Percentiles rank a stretch among this genome's conserved stretches.
phyloP scores from a whole-genome alignment of 2,329 filamentous ascomycete species.

The Ceratocystis eucalypticola region DNA sequence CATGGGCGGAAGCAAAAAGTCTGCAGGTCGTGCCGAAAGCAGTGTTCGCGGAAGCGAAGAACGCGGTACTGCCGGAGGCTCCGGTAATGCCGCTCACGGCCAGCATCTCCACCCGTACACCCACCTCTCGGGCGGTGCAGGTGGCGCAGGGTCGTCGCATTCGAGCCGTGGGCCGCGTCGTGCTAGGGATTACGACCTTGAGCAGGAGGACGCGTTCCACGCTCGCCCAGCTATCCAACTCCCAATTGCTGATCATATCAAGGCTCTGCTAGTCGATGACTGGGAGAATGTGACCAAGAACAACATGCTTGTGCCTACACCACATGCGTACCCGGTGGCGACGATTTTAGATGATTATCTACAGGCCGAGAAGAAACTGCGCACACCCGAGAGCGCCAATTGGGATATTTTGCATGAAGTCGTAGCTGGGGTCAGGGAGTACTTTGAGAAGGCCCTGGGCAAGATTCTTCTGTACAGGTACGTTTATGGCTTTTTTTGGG shows the following conservation, averaged over 20 bases:
- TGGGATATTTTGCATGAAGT: slow-evolving; percentile 84
- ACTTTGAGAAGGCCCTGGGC: slow-evolving; percentile 83
- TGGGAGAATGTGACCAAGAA: slow-evolving; percentile 99
- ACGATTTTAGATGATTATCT: slow-evolving; percentile 72
- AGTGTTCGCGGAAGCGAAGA: slow-evolving; percentile 66
- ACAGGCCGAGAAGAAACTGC: slow-evolving; percentile 52
- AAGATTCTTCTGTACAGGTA: slow-evolving; percentile 75
- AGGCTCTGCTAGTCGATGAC: slow-evolving; percentile 87
- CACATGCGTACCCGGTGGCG: slow-evolving; percentile 60
- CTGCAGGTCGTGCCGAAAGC: slow-evolving; percentile 52
- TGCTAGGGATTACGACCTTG: slow-evolving; percentile 67
- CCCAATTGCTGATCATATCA: slow-evolving; percentile 74
- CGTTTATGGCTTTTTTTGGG: slow-evolving; percentile 20
- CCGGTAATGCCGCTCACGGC: slow-evolving; percentile 49
- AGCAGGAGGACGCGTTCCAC: slow-evolving; percentile 83
- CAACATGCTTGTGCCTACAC: slow-evolving; percentile 73
- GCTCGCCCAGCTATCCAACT: slow-evolving; percentile 74
- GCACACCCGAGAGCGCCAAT: slow-evolving; percentile 53
- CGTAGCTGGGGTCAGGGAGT: slow-evolving; percentile 71
- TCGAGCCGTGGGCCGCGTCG: slow-evolving; percentile 57
- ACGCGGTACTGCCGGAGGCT: slow-evolving; percentile 54
- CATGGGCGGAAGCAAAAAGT: slow-evolving; percentile 32
- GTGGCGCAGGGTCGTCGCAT: slow-evolving; percentile 35
- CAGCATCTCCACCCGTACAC: slow-evolving; percentile 26
- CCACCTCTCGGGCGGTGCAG: slow-evolving; percentile 61